These are phyloP conservation scores for Leucaena leucocephala DNA, from an alignment of 306 rosid species.

Conservation along the genomic window DNA sequence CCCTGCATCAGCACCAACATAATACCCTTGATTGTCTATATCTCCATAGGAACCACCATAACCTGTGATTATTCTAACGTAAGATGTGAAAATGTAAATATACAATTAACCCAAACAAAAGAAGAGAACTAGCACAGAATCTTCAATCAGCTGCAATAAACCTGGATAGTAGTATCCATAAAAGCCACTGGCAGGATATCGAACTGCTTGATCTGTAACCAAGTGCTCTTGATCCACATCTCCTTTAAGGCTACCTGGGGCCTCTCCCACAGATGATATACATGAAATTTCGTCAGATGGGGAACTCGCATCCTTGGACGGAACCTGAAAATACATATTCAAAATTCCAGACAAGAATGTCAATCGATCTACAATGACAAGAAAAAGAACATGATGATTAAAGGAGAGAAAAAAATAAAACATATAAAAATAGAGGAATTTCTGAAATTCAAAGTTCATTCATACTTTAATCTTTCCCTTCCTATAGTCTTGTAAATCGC, in stretches of 20 bases:
- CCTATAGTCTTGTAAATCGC: not conserved
- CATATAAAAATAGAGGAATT: not conserved
- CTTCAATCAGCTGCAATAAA: constrained; percentile 41
- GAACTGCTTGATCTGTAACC: constrained; percentile 43
- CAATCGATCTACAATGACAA: not conserved
- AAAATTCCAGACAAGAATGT: constrained; percentile 23
- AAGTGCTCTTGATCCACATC: constrained; percentile 54
- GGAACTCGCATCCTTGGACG: constrained; percentile 57
- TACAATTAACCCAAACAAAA: constrained; percentile 32
- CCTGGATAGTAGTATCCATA: constrained; percentile 83
- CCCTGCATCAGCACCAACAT: constrained; percentile 56
- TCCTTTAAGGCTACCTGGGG: constrained; percentile 49
- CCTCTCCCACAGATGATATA: constrained; percentile 61
- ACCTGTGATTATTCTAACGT: constrained; percentile 70
- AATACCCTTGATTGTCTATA: constrained; percentile 67
- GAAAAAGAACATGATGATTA: not conserved
- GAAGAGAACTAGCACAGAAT: constrained; percentile 12
- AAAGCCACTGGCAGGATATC: constrained; percentile 48
- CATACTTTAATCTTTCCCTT: not conserved
- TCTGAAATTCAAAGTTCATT: constrained; percentile 15
- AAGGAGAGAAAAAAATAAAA: not conserved
- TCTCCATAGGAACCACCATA: constrained; percentile 64
- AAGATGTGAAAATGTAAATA: constrained; percentile 49
- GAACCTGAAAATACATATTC: constrained; percentile 44
- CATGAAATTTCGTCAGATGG: constrained; percentile 71